Conservation (phyloP, 331 rosid species). For the Malus hybrid region DNA sequence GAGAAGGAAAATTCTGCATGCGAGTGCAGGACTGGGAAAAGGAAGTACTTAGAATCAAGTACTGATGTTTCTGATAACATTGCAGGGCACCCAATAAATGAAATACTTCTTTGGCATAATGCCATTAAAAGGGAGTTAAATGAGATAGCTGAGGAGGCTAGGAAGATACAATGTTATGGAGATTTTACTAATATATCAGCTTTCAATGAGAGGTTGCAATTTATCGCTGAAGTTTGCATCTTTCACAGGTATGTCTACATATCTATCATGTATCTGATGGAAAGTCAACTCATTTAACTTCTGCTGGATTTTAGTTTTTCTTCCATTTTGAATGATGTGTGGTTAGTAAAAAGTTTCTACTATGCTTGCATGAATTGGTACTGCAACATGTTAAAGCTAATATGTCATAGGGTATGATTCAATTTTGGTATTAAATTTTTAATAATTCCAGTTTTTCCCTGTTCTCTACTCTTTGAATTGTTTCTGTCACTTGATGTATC, state of each 20-base stretch:
- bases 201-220: conserved; percentile 86
- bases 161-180: conserved; percentile 79
- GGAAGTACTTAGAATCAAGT: conserved; percentile 59
- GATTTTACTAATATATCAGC: conserved; percentile 73
- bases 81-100: conserved; percentile 87
- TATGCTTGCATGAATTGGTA: neutral
- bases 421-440: neutral
- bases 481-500: neutral
- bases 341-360: neutral
- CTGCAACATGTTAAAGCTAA: neutral
- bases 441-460: neutral
- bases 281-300: neutral
- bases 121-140: conserved; percentile 83
- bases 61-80: conserved; percentile 44
- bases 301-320: neutral
- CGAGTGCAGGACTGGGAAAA: conserved; percentile 65
- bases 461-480: neutral
- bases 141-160: conserved; percentile 84
- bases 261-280: conserved; percentile 4
- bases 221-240: conserved; percentile 96
- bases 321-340: neutral
- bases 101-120: conserved; percentile 97
- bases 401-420: neutral
- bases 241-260: conserved; percentile 72
- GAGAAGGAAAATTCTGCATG: conserved; percentile 58